Evolutionary conservation across 805 yeast genomes (phyloP).

Genomic region (Pichia thaimueangensis): DNA sequence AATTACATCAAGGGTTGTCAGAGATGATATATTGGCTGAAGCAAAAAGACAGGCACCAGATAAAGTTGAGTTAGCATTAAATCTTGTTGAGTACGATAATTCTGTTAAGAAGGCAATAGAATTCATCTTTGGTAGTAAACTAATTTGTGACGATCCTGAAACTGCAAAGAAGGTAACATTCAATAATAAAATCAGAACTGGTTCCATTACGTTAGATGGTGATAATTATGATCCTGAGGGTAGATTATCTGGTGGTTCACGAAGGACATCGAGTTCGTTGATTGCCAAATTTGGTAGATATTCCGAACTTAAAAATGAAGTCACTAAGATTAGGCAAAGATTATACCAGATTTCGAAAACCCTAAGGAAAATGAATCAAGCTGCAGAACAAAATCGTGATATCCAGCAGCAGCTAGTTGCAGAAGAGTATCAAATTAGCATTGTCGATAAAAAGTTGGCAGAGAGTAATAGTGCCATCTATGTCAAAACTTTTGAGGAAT

Average conservation of each 20-base stretch:
- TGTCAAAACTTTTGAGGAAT: conserved; percentile 33
- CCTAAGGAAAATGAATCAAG: conserved; percentile 35
- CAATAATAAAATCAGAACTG: conserved; percentile 69
- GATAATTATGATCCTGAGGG: conserved; percentile 96
- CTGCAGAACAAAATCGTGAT: conserved; percentile 44
- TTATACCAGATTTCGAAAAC: conserved; percentile 35
- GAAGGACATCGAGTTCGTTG: conserved; percentile 51
- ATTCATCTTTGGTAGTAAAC: conserved; percentile 83
- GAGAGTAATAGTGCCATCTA: conserved; percentile 51
- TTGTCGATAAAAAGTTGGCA: conserved; percentile 48
- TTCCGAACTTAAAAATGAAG: conserved; percentile 36
- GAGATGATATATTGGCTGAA: conserved; percentile 43
- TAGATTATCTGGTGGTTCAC: conserved; percentile 90
- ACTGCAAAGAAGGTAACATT: conserved; percentile 88
- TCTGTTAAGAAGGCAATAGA: conserved; percentile 80
- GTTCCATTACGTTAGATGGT: conserved; percentile 87
- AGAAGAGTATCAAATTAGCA: conserved; percentile 51
- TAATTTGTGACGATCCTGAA: conserved; percentile 80
- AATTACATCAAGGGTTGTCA: conserved; percentile 56
- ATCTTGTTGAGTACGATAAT: conserved; percentile 66
- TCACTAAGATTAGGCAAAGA: conserved; percentile 35
- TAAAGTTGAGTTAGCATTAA: conserved; percentile 83
- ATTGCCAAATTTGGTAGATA: conserved; percentile 61
- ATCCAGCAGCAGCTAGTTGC: conserved; percentile 54
- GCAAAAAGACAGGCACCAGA: conserved; percentile 80